Evolutionary conservation across 1,284 basidiomycete species (phyloP), one percentile per base, ranked within the genome.

Genomic region (Boletus mariae): DNA sequence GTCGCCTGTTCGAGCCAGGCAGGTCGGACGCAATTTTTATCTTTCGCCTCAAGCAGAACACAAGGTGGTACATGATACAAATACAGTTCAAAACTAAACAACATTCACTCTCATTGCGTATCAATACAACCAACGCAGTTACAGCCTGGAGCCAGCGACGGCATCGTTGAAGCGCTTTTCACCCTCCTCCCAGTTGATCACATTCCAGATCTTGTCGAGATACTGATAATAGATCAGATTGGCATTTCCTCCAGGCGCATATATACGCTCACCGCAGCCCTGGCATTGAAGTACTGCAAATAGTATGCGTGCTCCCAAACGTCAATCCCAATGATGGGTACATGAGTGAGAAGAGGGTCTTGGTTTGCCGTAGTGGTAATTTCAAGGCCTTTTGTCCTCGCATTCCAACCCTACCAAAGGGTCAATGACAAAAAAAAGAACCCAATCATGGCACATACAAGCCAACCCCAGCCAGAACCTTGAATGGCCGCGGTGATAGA

Each of bases 391-490:
- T 87, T 85, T 56, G 74, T 80, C 44, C 68, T 57, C 8, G 81
- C 78, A 73, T 90, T 85, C 57, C 79, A 71, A 31, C 85, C 89
- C 87, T 90, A 11, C 9, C n/a, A 37, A 4, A 10, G 25, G 15
- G n/a, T 59, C 28, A 52, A 28, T 7, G 37, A 47, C 23, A 32
- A 26, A 9, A 20, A 32, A 45, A 15, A 23, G 43, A 20, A 41
- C 20, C 41, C 12, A 13, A 31, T 13, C 42, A 40, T 5, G 52
- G 17, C 52, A 80, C 84, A 60, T 61, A 90, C 90, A 66, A 95
- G 82, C 94, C 93, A 96, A 53, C 88, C 92, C 93, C 93, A 96
- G 57, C 93, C 94, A 55, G 90, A 93, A 51, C 93, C 94, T 73
- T 94, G 93, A 62, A 96, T 89, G 49, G 77, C 86, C 53, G 84